Evolutionary conservation across 2,329 filamentous ascomycete species (phyloP).

Genomic region (Ophiocordyceps polyrhachis-furcata): DNA sequence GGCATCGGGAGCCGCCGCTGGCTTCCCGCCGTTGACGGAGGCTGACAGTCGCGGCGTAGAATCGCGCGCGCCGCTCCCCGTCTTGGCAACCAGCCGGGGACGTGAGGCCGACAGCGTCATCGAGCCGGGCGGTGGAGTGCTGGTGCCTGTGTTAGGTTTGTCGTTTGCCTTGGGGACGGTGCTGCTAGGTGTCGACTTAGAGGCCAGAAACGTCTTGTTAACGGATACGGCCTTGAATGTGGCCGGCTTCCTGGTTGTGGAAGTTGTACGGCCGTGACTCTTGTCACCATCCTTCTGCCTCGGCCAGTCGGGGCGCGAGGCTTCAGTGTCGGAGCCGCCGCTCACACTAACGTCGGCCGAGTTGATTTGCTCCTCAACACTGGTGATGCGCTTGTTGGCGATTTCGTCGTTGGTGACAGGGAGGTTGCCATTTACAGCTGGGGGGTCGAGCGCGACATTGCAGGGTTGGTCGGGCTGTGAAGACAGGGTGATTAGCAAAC

Average conservation of each 20-base stretch:
- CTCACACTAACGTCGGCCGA: constrained; percentile 51
- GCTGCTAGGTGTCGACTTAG: constrained; percentile 36
- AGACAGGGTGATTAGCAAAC: background rate
- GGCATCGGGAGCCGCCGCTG: constrained; percentile 45
- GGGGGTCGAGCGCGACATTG: constrained; percentile 25
- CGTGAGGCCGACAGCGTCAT: constrained; percentile 34
- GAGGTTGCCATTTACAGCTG: constrained; percentile 28
- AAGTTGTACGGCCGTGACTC: constrained; percentile 36
- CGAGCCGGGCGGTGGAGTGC: constrained; percentile 25
- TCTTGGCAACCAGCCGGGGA: constrained; percentile 60
- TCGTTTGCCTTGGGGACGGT: constrained; percentile 30
- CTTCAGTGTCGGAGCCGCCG: constrained; percentile 61
- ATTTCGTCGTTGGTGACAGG: constrained; percentile 26
- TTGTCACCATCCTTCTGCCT: constrained; percentile 38
- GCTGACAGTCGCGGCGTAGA: constrained; percentile 23
- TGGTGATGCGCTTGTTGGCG: constrained; percentile 37
- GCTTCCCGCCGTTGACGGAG: constrained; percentile 36
- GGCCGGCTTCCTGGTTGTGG: constrained; percentile 52
- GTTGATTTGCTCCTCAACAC: constrained; percentile 38
- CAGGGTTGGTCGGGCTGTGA: constrained; percentile 19
- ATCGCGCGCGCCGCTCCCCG: constrained; percentile 40
- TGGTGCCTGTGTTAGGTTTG: constrained; percentile 27
- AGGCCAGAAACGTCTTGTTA: constrained; percentile 66
- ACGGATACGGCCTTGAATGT: constrained; percentile 76
- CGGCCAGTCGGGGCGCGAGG: constrained; percentile 37